These are phyloP conservation scores for Neoboletus subvelutipes DNA, from an alignment of 768 basidiomycete genomes.

Conservation along the genomic window DNA sequence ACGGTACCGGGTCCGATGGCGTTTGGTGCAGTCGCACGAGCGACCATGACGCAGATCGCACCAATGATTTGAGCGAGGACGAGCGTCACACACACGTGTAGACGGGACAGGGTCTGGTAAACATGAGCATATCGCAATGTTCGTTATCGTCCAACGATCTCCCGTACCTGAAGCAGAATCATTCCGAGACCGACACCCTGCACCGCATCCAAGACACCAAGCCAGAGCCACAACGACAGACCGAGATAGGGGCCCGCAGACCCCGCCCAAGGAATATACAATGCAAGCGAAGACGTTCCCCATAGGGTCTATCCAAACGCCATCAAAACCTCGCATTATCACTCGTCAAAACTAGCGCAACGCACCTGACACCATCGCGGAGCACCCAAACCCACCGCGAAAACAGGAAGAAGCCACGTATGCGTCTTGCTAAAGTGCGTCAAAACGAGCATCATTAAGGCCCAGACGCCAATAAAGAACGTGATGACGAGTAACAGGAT, in stretches of 20 bases:
- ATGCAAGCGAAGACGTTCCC: slow-evolving; percentile 91
- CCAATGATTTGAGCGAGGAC: slow-evolving; percentile 91
- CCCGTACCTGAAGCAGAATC: slow-evolving; percentile 69
- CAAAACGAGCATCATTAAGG: slow-evolving; percentile 64
- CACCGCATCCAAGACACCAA: slow-evolving; percentile 90
- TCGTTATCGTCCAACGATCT: neutral
- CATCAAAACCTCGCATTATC: neutral
- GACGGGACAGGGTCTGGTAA: slow-evolving; percentile 74
- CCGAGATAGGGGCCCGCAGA: slow-evolving; percentile 83
- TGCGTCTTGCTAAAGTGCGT: slow-evolving; percentile 90
- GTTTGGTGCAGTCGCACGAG: slow-evolving; percentile 87
- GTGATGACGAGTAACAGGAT: slow-evolving; percentile 73
- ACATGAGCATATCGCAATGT: neutral
- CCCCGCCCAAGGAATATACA: slow-evolving; percentile 95
- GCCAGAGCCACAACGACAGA: slow-evolving; percentile 90
- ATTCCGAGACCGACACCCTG: slow-evolving; percentile 94
- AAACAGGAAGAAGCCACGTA: slow-evolving; percentile 93
- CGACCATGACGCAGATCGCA: slow-evolving; percentile 88
- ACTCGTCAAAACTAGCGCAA: neutral
- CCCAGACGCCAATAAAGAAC: slow-evolving; percentile 93
- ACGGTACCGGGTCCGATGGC: slow-evolving; percentile 86
- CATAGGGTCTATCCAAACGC: slow-evolving; percentile 66
- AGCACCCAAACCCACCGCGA: slow-evolving; percentile 91
- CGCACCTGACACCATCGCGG: slow-evolving; percentile 91
- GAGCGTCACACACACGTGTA: slow-evolving; percentile 92